Evolutionary conservation across 1,284 basidiomycete species (phyloP).

Genomic region (Hypsizygus ulmarius): DNA sequence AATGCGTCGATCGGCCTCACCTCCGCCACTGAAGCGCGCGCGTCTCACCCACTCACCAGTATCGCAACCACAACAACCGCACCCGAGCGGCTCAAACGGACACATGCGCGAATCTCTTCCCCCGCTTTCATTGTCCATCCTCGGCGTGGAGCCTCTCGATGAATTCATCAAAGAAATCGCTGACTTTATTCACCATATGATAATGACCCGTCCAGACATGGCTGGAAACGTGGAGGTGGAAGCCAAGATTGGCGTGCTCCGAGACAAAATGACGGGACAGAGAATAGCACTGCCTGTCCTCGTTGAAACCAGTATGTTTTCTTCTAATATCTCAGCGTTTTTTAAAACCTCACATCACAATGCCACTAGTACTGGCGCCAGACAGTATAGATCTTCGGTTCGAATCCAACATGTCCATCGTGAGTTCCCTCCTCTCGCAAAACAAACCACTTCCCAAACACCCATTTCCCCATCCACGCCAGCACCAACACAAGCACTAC

Average conservation of each 20-base stretch:
- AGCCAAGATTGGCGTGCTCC: conserved; percentile 87
- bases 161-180: conserved; percentile 92
- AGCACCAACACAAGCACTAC: conserved; percentile 85
- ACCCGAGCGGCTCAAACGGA: conserved; percentile 15
- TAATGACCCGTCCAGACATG: conserved; percentile 50
- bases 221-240: conserved; percentile 75
- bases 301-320: conserved; percentile 81
- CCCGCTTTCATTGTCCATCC: conserved; percentile 82
- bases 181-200: conserved; percentile 82
- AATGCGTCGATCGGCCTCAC: conserved; percentile 27
- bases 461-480: conserved; percentile 15
- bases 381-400: conserved; percentile 67
- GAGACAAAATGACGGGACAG: conserved; percentile 54
- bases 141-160: conserved; percentile 90
- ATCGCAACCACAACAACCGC: conserved; percentile 1
- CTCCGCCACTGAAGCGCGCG: conserved; percentile 33
- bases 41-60: conserved; percentile 24
- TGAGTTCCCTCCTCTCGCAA: conserved; percentile 39
- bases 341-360: conserved; percentile 6
- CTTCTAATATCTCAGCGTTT: conserved; percentile 11
- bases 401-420: conserved; percentile 88
- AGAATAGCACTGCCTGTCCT: conserved; percentile 73
- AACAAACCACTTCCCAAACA: conserved; percentile 12
- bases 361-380: conserved; percentile 47
- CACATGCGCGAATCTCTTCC: conserved; percentile 38